phyloP scores from a whole-genome alignment of 2,329 filamentous ascomycete genomes.

The Diaporthe sp. region DNA sequence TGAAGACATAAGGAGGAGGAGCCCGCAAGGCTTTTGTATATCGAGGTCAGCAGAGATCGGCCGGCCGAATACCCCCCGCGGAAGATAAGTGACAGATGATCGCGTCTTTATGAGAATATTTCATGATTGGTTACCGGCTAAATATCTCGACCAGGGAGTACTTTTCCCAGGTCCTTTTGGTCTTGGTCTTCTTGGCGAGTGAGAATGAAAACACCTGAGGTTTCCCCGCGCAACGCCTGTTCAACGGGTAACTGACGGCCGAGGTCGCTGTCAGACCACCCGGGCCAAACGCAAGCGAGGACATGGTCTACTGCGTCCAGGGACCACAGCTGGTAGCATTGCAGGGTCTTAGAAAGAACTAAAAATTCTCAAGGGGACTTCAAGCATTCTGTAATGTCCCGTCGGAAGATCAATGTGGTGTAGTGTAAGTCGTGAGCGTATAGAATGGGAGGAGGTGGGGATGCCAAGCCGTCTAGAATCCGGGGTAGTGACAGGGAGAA shows the following conservation, averaged over 20 bases:
- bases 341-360: background rate
- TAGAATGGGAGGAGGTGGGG: background rate
- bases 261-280: conserved; percentile 2
- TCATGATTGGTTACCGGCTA: conserved; percentile 26
- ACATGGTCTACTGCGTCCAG: background rate
- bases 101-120: background rate
- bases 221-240: conserved; percentile 18
- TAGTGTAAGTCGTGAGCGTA: conserved; percentile 5
- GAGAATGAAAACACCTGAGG: conserved; percentile 12
- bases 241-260: background rate
- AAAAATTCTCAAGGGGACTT: background rate
- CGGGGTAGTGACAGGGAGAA: conserved; percentile 16
- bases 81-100: conserved; percentile 6
- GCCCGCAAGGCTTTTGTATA: background rate
- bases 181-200: conserved; percentile 8
- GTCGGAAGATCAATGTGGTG: conserved; percentile 2
- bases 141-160: conserved; percentile 8
- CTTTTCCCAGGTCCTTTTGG: conserved; percentile 11
- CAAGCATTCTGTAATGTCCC: background rate
- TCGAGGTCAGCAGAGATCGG: conserved; percentile 2
- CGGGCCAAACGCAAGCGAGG: conserved; percentile 19
- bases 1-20: background rate
- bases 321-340: background rate
- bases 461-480: conserved; percentile 19
- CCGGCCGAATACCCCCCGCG: background rate